Evolutionary conservation across 2,329 filamentous ascomycete genomes (phyloP).

Genomic region (Alternaria hordeiaustralica): DNA sequence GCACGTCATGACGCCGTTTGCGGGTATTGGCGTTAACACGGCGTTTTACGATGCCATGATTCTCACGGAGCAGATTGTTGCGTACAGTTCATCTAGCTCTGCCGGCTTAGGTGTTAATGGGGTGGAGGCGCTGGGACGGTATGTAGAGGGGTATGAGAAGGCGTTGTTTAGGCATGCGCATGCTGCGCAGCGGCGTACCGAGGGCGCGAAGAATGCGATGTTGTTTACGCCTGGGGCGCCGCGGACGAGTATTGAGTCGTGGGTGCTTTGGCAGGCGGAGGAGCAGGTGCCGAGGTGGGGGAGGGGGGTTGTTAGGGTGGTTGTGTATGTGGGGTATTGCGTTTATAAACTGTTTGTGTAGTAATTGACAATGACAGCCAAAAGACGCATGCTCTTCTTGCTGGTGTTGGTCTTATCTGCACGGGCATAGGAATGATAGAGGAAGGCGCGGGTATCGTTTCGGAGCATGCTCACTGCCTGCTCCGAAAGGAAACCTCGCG

Average conservation of each 20-base stretch:
- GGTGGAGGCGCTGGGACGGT: constrained; percentile 26
- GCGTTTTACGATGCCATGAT: constrained; percentile 47
- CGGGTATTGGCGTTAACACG: constrained; percentile 49
- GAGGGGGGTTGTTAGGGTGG: constrained; percentile 19
- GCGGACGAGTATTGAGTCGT: constrained; percentile 52
- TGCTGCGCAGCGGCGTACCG: constrained; percentile 45
- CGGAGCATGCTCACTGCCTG: background rate
- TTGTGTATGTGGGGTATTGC: constrained; percentile 21
- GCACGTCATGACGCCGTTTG: constrained; percentile 49
- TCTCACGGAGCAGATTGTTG: constrained; percentile 43
- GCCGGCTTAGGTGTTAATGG: background rate
- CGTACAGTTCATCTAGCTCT: constrained; percentile 17
- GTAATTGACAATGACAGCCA: background rate
- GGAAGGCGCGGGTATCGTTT: background rate
- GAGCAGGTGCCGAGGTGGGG: constrained; percentile 20
- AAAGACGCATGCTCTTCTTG: background rate
- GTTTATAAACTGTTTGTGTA: background rate
- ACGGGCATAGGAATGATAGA: background rate
- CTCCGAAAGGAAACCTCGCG: background rate
- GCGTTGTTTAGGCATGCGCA: constrained; percentile 49
- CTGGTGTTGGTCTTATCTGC: background rate
- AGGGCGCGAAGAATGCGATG: constrained; percentile 56
- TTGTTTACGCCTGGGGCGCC: constrained; percentile 58
- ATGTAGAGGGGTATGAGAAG: constrained; percentile 43
- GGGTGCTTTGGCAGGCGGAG: constrained; percentile 22